Percentiles rank a stretch among this genome's conserved stretches.
These are phyloP conservation scores for Pleurotus platypus DNA, from an alignment of 768 basidiomycete species.

Conservation along the genomic window DNA sequence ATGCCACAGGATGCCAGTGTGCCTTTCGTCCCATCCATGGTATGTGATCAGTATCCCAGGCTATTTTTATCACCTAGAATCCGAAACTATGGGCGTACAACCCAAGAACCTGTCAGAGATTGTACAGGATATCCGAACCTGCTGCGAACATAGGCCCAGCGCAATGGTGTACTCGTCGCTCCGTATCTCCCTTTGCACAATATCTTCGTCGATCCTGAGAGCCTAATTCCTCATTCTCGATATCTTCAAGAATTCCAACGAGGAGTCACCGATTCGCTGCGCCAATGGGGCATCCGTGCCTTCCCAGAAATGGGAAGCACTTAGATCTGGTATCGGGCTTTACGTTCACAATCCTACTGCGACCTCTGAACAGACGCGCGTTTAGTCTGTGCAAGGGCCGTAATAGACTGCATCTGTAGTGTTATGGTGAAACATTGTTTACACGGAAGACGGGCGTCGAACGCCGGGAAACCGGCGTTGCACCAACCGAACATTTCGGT, in stretches of 20 bases:
- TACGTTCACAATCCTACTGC: no score
- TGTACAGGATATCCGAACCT: conserved; percentile 5
- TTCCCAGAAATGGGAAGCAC: no score
- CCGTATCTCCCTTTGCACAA: not conserved
- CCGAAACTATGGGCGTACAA: conserved; percentile 2
- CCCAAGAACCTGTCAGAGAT: not conserved
- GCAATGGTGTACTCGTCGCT: not conserved
- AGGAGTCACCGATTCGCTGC: conserved; percentile 5
- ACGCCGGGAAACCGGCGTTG: conserved; percentile 7
- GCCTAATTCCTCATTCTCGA: conserved; percentile 1
- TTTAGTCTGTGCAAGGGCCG: not conserved
- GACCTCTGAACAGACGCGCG: no score
- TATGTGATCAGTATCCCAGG: not conserved
- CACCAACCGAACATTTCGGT: conserved; percentile 7
- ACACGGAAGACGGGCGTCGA: conserved; percentile 6
- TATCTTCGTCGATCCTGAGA: conserved; percentile 5
- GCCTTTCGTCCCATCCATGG: conserved; percentile 3
- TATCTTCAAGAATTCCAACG: not conserved
- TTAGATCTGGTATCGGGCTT: no score
- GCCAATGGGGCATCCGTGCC: not conserved
- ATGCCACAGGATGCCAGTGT: not conserved
- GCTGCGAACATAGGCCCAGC: conserved; percentile 6
- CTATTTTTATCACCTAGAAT: conserved; percentile 3
- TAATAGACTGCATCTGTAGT: not conserved
- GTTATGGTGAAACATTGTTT: conserved; percentile 1